Evolutionary conservation across 371 early-diverging fungal species (phyloP).

Genomic region (Lichtheimia corymbifera): DNA sequence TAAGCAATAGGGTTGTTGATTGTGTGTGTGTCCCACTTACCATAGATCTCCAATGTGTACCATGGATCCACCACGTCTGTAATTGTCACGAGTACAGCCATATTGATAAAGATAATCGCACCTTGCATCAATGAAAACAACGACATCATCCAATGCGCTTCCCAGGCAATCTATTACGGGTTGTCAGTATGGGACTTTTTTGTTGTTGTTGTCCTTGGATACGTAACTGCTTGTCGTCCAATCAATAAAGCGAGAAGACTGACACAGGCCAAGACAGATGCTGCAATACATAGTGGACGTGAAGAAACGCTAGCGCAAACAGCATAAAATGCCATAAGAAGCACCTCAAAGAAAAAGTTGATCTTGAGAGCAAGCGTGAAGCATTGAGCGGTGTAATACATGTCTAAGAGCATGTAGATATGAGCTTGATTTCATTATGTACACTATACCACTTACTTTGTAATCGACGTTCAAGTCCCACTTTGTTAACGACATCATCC

Average conservation of each 20-base stretch:
- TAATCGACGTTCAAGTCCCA: slow-evolving; percentile 11
- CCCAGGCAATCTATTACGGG: slow-evolving; percentile 10
- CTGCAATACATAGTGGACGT: slow-evolving; percentile 5
- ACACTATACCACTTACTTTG: slow-evolving; percentile 6
- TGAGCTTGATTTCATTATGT: background rate
- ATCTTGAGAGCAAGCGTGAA: slow-evolving; percentile 18
- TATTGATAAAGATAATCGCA: slow-evolving; percentile 10
- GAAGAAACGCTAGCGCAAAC: background rate
- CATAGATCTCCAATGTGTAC: slow-evolving; percentile 15
- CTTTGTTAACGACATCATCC: slow-evolving; percentile 7
- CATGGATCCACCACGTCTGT: slow-evolving; percentile 11
- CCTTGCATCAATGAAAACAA: slow-evolving; percentile 12
- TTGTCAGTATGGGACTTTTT: no score
- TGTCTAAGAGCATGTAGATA: slow-evolving; percentile 5
- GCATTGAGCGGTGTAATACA: slow-evolving; percentile 20
- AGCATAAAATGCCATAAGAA: slow-evolving; percentile 14
- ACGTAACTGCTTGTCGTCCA: slow-evolving; percentile 11
- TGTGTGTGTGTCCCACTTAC: background rate
- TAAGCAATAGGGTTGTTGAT: no score
- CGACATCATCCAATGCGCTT: slow-evolving; percentile 17
- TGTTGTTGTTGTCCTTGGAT: background rate
- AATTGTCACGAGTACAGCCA: slow-evolving; percentile 9
- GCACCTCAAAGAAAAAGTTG: slow-evolving; percentile 18
- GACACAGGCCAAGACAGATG: slow-evolving; percentile 6
- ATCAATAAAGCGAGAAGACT: slow-evolving; percentile 4